phyloP scores from a whole-genome alignment of 495 filamentous ascomycete genomes.

The Xylaria scruposa region DNA sequence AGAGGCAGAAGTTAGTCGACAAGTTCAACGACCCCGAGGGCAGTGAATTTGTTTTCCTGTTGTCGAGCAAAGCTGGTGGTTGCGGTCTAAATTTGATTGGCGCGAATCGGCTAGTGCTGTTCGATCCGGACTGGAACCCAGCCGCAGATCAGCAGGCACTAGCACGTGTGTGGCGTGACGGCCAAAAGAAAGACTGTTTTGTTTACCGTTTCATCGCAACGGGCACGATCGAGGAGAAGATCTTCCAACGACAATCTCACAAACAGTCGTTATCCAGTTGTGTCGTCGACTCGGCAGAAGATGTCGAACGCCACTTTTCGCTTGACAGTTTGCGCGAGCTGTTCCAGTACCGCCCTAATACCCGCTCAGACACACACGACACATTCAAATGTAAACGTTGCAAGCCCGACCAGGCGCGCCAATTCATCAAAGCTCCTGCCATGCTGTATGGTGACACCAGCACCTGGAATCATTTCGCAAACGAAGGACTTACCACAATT shows the following conservation, averaged over 20 bases:
- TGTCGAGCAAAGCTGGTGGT: slow-evolving; percentile 95
- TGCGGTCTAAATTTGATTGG: slow-evolving; percentile 98
- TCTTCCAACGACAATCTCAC: slow-evolving; percentile 98
- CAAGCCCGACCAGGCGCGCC: slow-evolving; percentile 76
- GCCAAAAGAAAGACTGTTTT: slow-evolving; percentile 99
- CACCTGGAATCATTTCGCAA: slow-evolving; percentile 97
- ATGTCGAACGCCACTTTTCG: slow-evolving; percentile 95
- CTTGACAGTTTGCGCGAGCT: slow-evolving; percentile 87
- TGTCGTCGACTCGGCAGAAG: slow-evolving; percentile 96
- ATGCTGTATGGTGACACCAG: slow-evolving; percentile 98
- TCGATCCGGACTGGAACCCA: slow-evolving; percentile 99
- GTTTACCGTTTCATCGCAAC: slow-evolving; percentile 99
- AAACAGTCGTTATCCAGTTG: slow-evolving; percentile 96
- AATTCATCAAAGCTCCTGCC: slow-evolving; percentile 86
- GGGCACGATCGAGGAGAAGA: slow-evolving; percentile 98
- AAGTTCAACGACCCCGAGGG: slow-evolving; percentile 97
- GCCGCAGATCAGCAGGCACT: slow-evolving; percentile 97
- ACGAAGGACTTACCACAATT: slow-evolving; percentile 76
- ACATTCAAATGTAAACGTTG: slow-evolving; percentile 99
- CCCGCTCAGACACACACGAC: slow-evolving; percentile 92
- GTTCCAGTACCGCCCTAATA: slow-evolving; percentile 87
- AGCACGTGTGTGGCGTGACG: slow-evolving; percentile 97
- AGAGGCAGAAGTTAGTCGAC: slow-evolving; percentile 95
- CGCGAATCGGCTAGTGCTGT: slow-evolving; percentile 94
- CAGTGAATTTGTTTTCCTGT: slow-evolving; percentile 89